These are phyloP conservation scores for Trichoderma hamatum DNA, from an alignment of 2,329 filamentous ascomycete genomes.

Conservation along the genomic window DNA sequence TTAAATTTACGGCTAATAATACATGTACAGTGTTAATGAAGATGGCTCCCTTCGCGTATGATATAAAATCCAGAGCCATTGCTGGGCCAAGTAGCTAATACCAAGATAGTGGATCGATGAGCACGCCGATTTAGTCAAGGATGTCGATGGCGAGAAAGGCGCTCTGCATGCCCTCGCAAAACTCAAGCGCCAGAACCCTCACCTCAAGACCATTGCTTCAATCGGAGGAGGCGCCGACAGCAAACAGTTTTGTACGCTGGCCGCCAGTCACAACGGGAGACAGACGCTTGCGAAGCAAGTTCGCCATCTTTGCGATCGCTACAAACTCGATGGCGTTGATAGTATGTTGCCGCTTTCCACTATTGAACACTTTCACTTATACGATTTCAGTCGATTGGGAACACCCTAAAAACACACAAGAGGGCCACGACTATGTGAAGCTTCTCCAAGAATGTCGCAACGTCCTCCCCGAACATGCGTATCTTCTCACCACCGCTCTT, in stretches of 20 bases:
- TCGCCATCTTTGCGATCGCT: slow-evolving; percentile 57
- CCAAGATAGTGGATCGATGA: slow-evolving; percentile 54
- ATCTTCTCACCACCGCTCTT: slow-evolving; percentile 63
- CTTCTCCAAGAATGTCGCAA: slow-evolving; percentile 59
- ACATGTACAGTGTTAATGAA: slow-evolving; percentile 38
- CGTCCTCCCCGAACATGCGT: slow-evolving; percentile 57
- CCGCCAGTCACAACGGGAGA: slow-evolving; percentile 50
- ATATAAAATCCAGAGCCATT: rapidly evolving
- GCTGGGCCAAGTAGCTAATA: neutral
- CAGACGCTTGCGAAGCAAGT: slow-evolving; percentile 59
- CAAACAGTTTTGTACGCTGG: slow-evolving; percentile 61
- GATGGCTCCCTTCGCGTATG: slow-evolving; percentile 48
- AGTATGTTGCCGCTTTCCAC: slow-evolving; percentile 44
- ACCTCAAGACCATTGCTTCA: slow-evolving; percentile 63
- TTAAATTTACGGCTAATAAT: neutral
- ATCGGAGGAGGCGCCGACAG: slow-evolving; percentile 67
- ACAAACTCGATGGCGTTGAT: slow-evolving; percentile 66
- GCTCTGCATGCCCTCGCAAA: slow-evolving; percentile 62
- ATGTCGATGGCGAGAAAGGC: slow-evolving; percentile 61
- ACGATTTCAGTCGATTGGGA: slow-evolving; percentile 65
- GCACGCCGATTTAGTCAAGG: slow-evolving; percentile 63
- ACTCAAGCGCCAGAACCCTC: slow-evolving; percentile 59
- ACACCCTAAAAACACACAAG: slow-evolving; percentile 56
- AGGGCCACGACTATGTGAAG: slow-evolving; percentile 61
- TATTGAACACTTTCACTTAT: neutral